Conservation (phyloP, 1,139 yeast species). For the Sugiyamaella pinicola region DNA sequence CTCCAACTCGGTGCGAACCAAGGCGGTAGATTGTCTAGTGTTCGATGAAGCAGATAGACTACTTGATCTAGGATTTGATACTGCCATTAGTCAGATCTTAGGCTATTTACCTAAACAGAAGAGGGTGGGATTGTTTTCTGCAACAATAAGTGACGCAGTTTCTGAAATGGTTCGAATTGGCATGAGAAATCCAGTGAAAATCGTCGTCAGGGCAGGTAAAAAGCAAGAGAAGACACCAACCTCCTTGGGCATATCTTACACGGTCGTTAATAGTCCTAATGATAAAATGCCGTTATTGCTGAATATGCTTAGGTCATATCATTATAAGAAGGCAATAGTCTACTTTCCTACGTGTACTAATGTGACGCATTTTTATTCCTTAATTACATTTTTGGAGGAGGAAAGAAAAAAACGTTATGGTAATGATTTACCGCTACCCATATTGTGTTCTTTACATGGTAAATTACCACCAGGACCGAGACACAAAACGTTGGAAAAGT, state of each 20-base stretch:
- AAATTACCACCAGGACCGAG: constrained; percentile 76
- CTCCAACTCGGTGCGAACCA: constrained; percentile 42
- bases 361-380: constrained; percentile 71
- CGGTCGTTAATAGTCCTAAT: constrained; percentile 57
- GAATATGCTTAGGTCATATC: constrained; percentile 54
- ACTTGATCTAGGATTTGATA: constrained; percentile 74
- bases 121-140: constrained; percentile 90
- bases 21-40: constrained; percentile 71
- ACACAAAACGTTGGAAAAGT: constrained; percentile 64
- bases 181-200: constrained; percentile 84
- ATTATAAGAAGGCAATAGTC: constrained; percentile 75
- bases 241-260: constrained; percentile 63
- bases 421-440: constrained; percentile 37
- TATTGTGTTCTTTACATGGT: constrained; percentile 78
- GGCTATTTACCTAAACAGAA: constrained; percentile 81
- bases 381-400: constrained; percentile 49
- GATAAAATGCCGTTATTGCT: constrained; percentile 62
- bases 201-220: constrained; percentile 59
- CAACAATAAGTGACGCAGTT: constrained; percentile 81
- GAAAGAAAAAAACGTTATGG: constrained; percentile 27
- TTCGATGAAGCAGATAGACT: constrained; percentile 93
- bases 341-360: constrained; percentile 89
- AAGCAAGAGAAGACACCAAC: constrained; percentile 56
- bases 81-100: constrained; percentile 67
- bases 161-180: constrained; percentile 51